These are phyloP conservation scores for Exophiala phaeomuriformis DNA, from an alignment of 2,329 filamentous ascomycete genomes.

Conservation along the genomic window DNA sequence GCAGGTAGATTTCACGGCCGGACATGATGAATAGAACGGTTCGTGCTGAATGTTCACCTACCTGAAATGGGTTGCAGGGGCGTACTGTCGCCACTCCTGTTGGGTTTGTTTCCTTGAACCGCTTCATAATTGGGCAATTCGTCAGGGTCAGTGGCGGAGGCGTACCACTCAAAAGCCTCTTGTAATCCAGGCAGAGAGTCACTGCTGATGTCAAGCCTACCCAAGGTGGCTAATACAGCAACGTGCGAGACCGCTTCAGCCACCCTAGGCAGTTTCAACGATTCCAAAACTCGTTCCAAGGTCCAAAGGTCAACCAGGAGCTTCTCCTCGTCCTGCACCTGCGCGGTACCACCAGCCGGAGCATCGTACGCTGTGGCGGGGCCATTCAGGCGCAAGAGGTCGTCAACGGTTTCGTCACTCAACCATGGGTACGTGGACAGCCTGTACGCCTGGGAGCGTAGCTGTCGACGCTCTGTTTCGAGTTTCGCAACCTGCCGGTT, in stretches of 20 bases:
- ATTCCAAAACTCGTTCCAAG: conserved; percentile 63
- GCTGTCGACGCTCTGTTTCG: conserved; percentile 75
- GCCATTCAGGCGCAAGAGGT: conserved; percentile 58
- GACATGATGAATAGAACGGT: not conserved
- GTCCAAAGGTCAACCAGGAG: conserved; percentile 76
- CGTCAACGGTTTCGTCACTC: conserved; percentile 67
- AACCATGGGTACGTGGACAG: conserved; percentile 73
- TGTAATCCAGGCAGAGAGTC: conserved; percentile 77
- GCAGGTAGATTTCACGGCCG: too few species aligned
- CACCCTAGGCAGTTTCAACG: conserved; percentile 63
- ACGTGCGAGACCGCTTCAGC: conserved; percentile 59
- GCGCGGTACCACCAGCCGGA: not conserved
- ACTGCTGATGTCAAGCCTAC: conserved; percentile 46
- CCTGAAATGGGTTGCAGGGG: conserved; percentile 11
- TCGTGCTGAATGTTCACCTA: conserved; percentile 13
- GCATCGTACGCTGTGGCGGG: not conserved
- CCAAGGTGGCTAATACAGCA: conserved; percentile 58
- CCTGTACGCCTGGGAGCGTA: conserved; percentile 69
- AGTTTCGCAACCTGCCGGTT: conserved; percentile 67
- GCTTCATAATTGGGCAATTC: conserved; percentile 67
- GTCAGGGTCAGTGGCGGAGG: conserved; percentile 61
- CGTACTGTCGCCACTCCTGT: conserved; percentile 11
- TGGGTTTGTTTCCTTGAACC: not conserved
- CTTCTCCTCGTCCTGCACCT: conserved; percentile 33
- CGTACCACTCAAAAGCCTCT: conserved; percentile 83